phyloP scores from a whole-genome alignment of 352 stramenopile species.

The Phytopythium cucurbitacearum region DNA sequence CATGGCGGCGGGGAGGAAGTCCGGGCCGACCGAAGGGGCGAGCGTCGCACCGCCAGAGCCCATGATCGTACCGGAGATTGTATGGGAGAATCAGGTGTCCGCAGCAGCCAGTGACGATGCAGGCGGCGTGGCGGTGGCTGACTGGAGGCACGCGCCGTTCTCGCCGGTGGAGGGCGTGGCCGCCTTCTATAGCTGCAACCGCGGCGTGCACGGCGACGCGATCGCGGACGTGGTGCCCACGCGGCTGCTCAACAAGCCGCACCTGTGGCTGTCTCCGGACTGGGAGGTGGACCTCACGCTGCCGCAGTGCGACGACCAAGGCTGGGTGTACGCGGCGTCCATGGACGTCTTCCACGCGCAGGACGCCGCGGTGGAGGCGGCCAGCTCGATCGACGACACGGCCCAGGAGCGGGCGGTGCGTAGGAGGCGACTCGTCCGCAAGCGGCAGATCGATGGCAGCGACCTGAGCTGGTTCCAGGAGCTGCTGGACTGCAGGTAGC shows the following conservation, averaged over 20 bases:
- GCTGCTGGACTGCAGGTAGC: slow-evolving; percentile 71
- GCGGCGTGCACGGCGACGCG: slow-evolving; percentile 44
- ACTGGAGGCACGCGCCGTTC: slow-evolving; percentile 35
- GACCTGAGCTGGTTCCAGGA: slow-evolving; percentile 84
- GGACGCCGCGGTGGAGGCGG: background rate
- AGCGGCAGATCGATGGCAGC: slow-evolving; percentile 65
- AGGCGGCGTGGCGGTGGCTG: slow-evolving; percentile 2
- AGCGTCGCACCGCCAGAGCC: slow-evolving; percentile 13
- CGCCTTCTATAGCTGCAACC: slow-evolving; percentile 62
- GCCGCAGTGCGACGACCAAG: slow-evolving; percentile 48
- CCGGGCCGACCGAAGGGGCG: slow-evolving; percentile 4
- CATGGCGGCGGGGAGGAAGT: background rate
- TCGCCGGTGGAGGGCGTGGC: slow-evolving; percentile 34
- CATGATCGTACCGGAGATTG: slow-evolving; percentile 37
- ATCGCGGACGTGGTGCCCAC: slow-evolving; percentile 61
- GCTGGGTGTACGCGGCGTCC: slow-evolving; percentile 62
- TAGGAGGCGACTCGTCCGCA: slow-evolving; percentile 47
- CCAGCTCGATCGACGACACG: background rate
- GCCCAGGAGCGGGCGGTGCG: slow-evolving; percentile 31
- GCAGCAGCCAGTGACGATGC: background rate
- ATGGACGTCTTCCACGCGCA: slow-evolving; percentile 31
- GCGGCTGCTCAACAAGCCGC: slow-evolving; percentile 61
- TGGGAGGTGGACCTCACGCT: slow-evolving; percentile 63
- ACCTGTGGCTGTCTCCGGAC: slow-evolving; percentile 58
- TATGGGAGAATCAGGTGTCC: slow-evolving; percentile 49